phyloP scores from a whole-genome alignment of 495 filamentous ascomycete species.

The Penicillium pulvis region DNA sequence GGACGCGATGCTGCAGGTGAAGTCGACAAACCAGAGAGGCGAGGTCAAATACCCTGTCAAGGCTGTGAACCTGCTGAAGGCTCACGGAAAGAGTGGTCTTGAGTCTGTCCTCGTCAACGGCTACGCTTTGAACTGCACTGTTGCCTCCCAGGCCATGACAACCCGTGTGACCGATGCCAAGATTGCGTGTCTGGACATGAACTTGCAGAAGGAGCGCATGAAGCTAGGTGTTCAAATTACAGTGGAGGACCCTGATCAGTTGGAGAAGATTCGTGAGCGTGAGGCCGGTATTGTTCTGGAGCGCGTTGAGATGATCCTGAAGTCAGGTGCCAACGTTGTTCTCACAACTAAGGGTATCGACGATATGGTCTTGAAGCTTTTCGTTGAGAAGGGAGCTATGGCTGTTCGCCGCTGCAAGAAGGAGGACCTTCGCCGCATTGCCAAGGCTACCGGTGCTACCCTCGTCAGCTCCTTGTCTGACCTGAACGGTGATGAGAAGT shows the following conservation, averaged over 20 bases:
- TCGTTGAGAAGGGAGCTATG: constrained; percentile 95
- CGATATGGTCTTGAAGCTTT: constrained; percentile 90
- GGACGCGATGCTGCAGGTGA: constrained; percentile 94
- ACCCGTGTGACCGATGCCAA: constrained; percentile 92
- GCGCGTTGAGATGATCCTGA: constrained; percentile 94
- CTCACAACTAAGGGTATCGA: constrained; percentile 99
- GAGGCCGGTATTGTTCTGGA: constrained; percentile 93
- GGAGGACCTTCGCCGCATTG: constrained; percentile 94
- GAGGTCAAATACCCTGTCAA: constrained; percentile 98
- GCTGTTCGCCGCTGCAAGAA: constrained; percentile 97
- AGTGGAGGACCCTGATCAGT: constrained; percentile 92
- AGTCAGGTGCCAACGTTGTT: constrained; percentile 94
- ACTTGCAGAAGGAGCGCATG: constrained; percentile 98
- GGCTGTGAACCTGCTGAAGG: constrained; percentile 97
- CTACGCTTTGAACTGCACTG: constrained; percentile 98
- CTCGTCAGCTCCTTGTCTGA: constrained; percentile 91
- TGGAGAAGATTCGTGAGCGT: constrained; percentile 93
- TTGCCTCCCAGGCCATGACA: constrained; percentile 97
- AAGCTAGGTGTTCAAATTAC: constrained; percentile 98
- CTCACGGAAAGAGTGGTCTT: constrained; percentile 86
- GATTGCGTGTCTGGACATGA: constrained; percentile 97
- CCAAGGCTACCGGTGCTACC: constrained; percentile 93
- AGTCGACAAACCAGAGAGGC: constrained; percentile 83
- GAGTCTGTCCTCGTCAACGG: constrained; percentile 94
- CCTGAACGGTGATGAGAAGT: constrained; percentile 96